Base-by-base conservation (phyloP, 495 filamentous ascomycete species). In the Pyrenopolyporus hunteri region DNA sequence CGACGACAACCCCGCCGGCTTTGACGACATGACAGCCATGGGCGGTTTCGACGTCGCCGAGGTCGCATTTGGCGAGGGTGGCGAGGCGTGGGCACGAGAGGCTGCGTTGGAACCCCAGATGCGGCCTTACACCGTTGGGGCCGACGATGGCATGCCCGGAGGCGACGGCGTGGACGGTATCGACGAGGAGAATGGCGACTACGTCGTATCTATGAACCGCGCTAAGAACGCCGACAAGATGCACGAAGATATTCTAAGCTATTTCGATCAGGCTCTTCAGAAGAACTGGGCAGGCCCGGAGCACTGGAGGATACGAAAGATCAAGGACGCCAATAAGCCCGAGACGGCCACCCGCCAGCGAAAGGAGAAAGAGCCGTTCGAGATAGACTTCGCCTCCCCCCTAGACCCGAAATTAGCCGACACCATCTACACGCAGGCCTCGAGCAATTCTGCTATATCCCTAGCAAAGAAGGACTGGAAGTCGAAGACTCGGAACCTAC, bases 221-320 rank as follows among this genome's bases (percentile, higher is more conserved):
- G 73, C 78, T 13, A 74, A 78, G 42, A 80, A 73, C 25, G 81
- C 85, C 36, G 85, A 82, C 49, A 79, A 81, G 54, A 82, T 88
- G 44, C 90, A 94, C 65, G 91, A 97, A 58, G 92, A 97, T 67
- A 96, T 99, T 49, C 83, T 99, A 13, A 89, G 88, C 66, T 99
- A 97, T 76, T 99, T 99, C 69, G 94, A 99, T 73, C 88, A 96
- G 66, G 92, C 93, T 6, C 77, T 97, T 20, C 86, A 89, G 65
- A 96, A 95, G 81, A 98, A 97, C 73, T 99, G 94, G 94, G 91
- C 90, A n/a, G 95, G 92, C 42, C 94, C 94, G 31, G 95, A 99
- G 71, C 95, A 99, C 74, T 99, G 94, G 94, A 85, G 93, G 64
- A 98, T 99, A 66, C 82, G 90, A 35, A 89, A 88, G 70, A 93